A percentile compares a stretch with the other conserved stretches of the same genome.
Evolutionary conservation across 345 rosid genomes (phyloP).

Genomic region (Reutealis trisperma): DNA sequence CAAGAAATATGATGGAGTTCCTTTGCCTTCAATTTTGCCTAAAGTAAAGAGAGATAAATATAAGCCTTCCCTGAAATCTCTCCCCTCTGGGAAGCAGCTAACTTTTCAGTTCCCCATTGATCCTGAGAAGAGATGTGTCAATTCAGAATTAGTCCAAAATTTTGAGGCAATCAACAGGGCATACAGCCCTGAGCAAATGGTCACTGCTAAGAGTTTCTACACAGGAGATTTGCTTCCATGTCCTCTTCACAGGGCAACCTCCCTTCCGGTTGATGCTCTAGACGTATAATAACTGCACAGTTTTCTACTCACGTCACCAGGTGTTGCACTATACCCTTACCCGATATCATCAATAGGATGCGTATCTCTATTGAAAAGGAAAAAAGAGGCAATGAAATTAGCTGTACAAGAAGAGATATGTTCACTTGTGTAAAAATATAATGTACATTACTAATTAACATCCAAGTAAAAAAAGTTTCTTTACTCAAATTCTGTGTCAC

Average conservation of each 20-base stretch:
- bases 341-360: background rate
- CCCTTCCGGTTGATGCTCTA: conserved; percentile 87
- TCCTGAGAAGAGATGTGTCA: conserved; percentile 26
- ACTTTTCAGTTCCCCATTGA: conserved; percentile 7
- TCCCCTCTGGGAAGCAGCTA: conserved; percentile 12
- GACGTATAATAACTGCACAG: conserved; percentile 46
- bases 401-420: conserved; percentile 22
- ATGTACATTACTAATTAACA: conserved; percentile 19
- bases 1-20: conserved; percentile 11
- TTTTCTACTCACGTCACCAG: conserved; percentile 5
- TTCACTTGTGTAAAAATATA: too few species aligned
- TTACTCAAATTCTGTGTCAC: background rate
- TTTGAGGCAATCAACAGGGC: conserved; percentile 22
- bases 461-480: conserved; percentile 6
- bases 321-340: background rate
- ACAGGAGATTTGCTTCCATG: conserved; percentile 48
- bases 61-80: conserved; percentile 14
- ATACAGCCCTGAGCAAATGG: conserved; percentile 31
- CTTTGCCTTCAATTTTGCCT: conserved; percentile 17
- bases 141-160: conserved; percentile 15
- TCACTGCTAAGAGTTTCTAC: conserved; percentile 42
- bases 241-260: conserved; percentile 67
- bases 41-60: conserved; percentile 16
- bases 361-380: background rate
- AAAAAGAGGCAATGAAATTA: conserved; percentile 10